A percentile compares a stretch with the other conserved stretches of the same genome.
phyloP scores from a whole-genome alignment of 192 early-diverging fungal genomes.

The Thoreauomyces humboldtii region DNA sequence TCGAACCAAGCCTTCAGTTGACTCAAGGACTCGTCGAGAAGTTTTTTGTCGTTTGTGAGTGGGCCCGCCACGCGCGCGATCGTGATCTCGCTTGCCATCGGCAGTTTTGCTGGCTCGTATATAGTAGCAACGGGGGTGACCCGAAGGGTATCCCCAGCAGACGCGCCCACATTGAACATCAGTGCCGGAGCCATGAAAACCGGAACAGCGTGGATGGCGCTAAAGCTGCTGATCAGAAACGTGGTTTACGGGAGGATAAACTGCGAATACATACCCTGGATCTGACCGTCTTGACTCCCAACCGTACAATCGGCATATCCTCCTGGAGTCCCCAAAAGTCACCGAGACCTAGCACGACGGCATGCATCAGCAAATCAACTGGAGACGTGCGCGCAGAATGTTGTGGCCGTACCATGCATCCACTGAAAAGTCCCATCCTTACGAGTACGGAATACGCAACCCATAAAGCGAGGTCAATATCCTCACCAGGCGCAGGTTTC shows the following conservation, averaged over 20 bases:
- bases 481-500: background rate
- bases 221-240: background rate
- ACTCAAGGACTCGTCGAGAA: constrained; percentile 56
- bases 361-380: too few species aligned
- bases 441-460: constrained; percentile 7
- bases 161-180: constrained; percentile 38
- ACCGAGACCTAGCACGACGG: too few species aligned
- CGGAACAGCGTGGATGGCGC: too few species aligned
- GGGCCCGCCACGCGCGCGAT: constrained; percentile 68
- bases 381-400: too few species aligned
- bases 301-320: too few species aligned
- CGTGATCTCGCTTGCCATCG: constrained; percentile 55
- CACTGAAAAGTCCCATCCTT: constrained; percentile 11
- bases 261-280: too few species aligned
- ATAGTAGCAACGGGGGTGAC: background rate
- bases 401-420: constrained; percentile 18
- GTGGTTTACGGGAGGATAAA: too few species aligned
- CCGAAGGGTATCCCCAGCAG: background rate
- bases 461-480: constrained; percentile 21
- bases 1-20: constrained; percentile 66
- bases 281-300: too few species aligned
- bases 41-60: constrained; percentile 54
- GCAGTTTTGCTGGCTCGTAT: constrained; percentile 41
- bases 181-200: background rate
- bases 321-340: too few species aligned